These are phyloP conservation scores for Oidiodendron maius DNA, from an alignment of 495 filamentous ascomycete genomes.

Conservation along the genomic window DNA sequence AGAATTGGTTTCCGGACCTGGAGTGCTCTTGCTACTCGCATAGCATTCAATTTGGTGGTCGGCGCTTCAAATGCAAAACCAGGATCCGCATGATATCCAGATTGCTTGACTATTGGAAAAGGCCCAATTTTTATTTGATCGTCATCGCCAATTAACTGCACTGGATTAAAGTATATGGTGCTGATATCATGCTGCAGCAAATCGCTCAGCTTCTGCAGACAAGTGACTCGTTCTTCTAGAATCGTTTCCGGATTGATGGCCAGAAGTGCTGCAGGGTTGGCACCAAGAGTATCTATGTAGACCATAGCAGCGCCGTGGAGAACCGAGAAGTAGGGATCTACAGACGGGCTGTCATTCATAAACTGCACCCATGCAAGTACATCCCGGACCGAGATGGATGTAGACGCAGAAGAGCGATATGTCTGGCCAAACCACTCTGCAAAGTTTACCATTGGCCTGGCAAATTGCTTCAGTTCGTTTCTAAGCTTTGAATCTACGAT, in stretches of 20 bases:
- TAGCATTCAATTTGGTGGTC: constrained; percentile 82
- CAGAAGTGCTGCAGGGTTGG: constrained; percentile 83
- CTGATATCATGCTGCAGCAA: constrained; percentile 59
- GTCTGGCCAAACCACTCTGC: constrained; percentile 84
- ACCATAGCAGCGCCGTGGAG: constrained; percentile 91
- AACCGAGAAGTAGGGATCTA: constrained; percentile 52
- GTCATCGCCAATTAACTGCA: constrained; percentile 23
- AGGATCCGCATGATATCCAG: constrained; percentile 41
- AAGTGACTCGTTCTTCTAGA: constrained; percentile 55
- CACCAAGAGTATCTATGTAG: constrained; percentile 90
- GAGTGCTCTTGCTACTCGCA: constrained; percentile 85
- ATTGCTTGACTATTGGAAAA: constrained; percentile 57
- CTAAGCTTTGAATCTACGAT: constrained; percentile 74
- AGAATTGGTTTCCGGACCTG: constrained; percentile 86
- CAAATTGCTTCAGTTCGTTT: constrained; percentile 38
- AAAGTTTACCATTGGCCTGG: constrained; percentile 71
- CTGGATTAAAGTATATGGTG: constrained; percentile 46
- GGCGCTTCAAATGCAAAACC: constrained; percentile 79
- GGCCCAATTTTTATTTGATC: constrained; percentile 58
- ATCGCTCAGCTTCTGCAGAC: constrained; percentile 64
- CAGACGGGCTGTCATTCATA: constrained; percentile 56
- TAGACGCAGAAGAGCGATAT: constrained; percentile 65
- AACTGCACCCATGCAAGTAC: constrained; percentile 92
- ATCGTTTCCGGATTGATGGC: constrained; percentile 56
- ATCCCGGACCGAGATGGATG: constrained; percentile 81